Conservation (phyloP, 1,284 basidiomycete genomes). For the Apiotrichum sp. region DNA sequence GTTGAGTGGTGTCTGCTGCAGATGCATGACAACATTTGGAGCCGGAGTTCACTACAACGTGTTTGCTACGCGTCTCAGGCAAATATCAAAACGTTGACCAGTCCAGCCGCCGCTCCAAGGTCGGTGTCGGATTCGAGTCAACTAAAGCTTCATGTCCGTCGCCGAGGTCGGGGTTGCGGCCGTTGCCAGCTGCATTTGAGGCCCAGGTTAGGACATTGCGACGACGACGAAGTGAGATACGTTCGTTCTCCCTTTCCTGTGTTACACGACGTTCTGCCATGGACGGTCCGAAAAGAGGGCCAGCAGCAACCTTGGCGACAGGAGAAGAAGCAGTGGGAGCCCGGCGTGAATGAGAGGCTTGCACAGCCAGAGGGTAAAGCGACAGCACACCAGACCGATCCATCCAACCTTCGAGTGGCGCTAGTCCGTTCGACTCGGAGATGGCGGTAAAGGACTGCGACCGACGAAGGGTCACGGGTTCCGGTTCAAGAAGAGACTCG, state of each 20-base stretch:
- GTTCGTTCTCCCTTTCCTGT: constrained; percentile 27
- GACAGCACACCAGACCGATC: constrained; percentile 38
- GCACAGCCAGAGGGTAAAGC: constrained; percentile 41
- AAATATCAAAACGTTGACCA: constrained; percentile 20
- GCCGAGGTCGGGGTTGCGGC: background rate
- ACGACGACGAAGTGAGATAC: constrained; percentile 25
- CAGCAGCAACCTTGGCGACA: constrained; percentile 20
- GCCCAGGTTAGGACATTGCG: constrained; percentile 15
- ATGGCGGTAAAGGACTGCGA: constrained; percentile 3
- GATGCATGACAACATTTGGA: no score
- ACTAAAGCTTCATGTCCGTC: constrained; percentile 22
- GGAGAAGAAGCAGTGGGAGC: background rate
- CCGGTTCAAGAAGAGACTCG: constrained; percentile 17
- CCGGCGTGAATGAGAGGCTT: constrained; percentile 25
- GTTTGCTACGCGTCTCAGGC: no score
- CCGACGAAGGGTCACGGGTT: constrained; percentile 6
- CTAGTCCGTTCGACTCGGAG: constrained; percentile 17
- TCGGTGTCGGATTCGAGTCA: constrained; percentile 1
- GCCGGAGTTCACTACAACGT: no score
- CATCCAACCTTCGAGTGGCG: constrained; percentile 43
- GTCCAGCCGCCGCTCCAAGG: constrained; percentile 13
- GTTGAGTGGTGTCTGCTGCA: no score
- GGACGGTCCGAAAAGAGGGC: constrained; percentile 36
- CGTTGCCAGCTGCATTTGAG: background rate
- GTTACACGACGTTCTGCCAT: constrained; percentile 23